phyloP scores from a whole-genome alignment of 768 basidiomycete species.

The Coprinopsis cinerea region DNA sequence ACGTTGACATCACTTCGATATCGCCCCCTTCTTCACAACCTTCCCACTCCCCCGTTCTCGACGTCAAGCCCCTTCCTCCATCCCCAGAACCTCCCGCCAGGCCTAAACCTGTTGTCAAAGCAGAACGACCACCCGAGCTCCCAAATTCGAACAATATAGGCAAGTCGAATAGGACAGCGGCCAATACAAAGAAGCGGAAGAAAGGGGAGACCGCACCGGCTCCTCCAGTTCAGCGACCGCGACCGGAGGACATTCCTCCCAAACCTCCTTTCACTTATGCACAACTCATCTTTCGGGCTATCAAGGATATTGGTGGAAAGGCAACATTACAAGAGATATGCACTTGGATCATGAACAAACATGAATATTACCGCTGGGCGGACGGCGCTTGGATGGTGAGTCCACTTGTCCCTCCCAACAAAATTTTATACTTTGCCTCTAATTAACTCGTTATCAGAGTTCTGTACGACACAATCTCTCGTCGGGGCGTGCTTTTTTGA shows the following conservation, averaged over 20 bases:
- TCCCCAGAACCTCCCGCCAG: slow-evolving; percentile 36
- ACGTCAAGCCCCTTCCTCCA: slow-evolving; percentile 41
- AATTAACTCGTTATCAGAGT: slow-evolving; percentile 48
- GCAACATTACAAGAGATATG: slow-evolving; percentile 91
- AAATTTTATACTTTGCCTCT: too few relatives aligned
- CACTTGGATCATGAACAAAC: slow-evolving; percentile 82
- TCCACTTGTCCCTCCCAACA: too few relatives aligned
- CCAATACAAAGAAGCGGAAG: slow-evolving; percentile 68
- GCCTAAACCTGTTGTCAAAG: slow-evolving; percentile 29
- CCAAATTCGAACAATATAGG: slow-evolving; percentile 60
- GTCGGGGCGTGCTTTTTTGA: slow-evolving; percentile 85
- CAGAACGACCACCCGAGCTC: slow-evolving; percentile 43
- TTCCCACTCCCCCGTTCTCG: slow-evolving; percentile 62
- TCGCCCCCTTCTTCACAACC: slow-evolving; percentile 80
- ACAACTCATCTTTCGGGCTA: slow-evolving; percentile 84
- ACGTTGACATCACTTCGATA: slow-evolving; percentile 71
- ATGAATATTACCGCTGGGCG: slow-evolving; percentile 87
- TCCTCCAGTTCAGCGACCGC: slow-evolving; percentile 34
- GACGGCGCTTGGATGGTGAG: slow-evolving; percentile 91
- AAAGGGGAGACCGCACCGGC: slow-evolving; percentile 46
- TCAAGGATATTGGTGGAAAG: slow-evolving; percentile 75
- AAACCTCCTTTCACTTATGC: slow-evolving; percentile 91
- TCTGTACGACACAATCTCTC: slow-evolving; percentile 96
- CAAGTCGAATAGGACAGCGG: slow-evolving; percentile 40
- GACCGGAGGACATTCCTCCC: slow-evolving; percentile 74